Evolutionary conservation across 2,329 filamentous ascomycete genomes (phyloP).

Genomic region (Cordyceps sp.): DNA sequence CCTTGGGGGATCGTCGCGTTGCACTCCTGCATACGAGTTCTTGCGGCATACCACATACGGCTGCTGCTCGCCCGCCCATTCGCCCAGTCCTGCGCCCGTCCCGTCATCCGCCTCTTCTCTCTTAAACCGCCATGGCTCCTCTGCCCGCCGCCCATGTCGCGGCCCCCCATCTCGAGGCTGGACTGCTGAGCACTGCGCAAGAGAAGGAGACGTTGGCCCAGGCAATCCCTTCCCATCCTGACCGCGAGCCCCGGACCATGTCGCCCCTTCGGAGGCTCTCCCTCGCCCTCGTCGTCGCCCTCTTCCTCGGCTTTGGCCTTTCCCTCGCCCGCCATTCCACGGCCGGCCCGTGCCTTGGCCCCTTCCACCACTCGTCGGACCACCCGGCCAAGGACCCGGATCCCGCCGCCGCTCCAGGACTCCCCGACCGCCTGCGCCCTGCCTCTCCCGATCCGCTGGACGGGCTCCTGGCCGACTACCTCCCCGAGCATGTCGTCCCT

Average conservation of each 20-base stretch:
- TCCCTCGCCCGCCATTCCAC: conserved; percentile 3
- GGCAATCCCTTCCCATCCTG: background rate
- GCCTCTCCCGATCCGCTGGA: conserved; percentile 45
- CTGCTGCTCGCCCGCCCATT: background rate
- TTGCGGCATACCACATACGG: background rate
- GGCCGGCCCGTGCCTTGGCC: background rate
- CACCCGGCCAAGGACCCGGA: too few relatives aligned
- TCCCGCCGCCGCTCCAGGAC: too few relatives aligned
- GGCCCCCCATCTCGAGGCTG: conserved; percentile 7
- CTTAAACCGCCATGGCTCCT: background rate
- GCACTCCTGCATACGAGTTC: too few relatives aligned
- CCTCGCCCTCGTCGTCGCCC: conserved; percentile 8
- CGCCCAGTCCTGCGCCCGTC: too few relatives aligned
- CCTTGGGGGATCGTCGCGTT: too few relatives aligned
- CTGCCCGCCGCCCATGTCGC: background rate
- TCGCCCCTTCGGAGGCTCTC: conserved; percentile 4
- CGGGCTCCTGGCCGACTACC: conserved; percentile 45
- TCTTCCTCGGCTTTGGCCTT: conserved; percentile 11
- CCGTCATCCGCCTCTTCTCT: background rate
- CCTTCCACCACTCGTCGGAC: background rate
- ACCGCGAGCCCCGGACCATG: conserved; percentile 4
- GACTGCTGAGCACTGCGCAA: conserved; percentile 7
- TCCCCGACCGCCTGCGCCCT: too few relatives aligned
- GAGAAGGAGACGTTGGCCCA: conserved; percentile 7
- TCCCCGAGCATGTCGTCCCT: conserved; percentile 43